Conservation (phyloP, 2,329 filamentous ascomycete species). For the Podosphaera aphanis region DNA sequence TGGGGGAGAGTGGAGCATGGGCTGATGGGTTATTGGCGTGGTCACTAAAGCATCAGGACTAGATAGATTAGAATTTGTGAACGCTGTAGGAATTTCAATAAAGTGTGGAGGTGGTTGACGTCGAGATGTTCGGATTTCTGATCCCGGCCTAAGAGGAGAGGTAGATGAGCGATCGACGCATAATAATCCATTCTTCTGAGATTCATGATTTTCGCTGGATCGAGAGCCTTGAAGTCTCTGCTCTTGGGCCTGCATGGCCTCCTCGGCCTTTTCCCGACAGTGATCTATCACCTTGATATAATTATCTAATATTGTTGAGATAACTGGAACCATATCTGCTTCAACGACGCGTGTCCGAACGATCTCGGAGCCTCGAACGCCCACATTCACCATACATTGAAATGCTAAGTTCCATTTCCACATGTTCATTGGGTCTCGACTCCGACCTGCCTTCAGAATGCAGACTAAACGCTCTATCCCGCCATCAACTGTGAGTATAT, state of each 20-base stretch:
- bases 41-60: constrained; percentile 29
- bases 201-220: constrained; percentile 12
- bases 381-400: constrained; percentile 97
- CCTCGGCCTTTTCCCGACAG: constrained; percentile 65
- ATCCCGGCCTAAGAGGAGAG: constrained; percentile 22
- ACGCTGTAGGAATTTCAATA: constrained; percentile 48
- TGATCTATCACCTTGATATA: constrained; percentile 94
- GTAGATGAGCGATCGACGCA: constrained; percentile 23
- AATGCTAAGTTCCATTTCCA: constrained; percentile 99
- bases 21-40: constrained; percentile 34
- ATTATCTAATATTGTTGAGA: constrained; percentile 92
- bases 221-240: constrained; percentile 17
- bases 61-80: constrained; percentile 24
- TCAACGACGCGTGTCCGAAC: constrained; percentile 91
- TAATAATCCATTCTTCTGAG: constrained; percentile 21
- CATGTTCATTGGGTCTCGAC: constrained; percentile 98
- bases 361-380: constrained; percentile 79
- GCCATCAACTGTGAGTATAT: constrained; percentile 96
- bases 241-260: constrained; percentile 40
- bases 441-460: constrained; percentile 91
- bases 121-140: constrained; percentile 38
- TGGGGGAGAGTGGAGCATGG: constrained; percentile 45
- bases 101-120: constrained; percentile 65
- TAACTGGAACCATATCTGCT: constrained; percentile 96
- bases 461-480: constrained; percentile 90